Evolutionary conservation across 345 rosid genomes (phyloP), one percentile per base, ranked within the genome.

Genomic region (Hibiscus mutabilis): DNA sequence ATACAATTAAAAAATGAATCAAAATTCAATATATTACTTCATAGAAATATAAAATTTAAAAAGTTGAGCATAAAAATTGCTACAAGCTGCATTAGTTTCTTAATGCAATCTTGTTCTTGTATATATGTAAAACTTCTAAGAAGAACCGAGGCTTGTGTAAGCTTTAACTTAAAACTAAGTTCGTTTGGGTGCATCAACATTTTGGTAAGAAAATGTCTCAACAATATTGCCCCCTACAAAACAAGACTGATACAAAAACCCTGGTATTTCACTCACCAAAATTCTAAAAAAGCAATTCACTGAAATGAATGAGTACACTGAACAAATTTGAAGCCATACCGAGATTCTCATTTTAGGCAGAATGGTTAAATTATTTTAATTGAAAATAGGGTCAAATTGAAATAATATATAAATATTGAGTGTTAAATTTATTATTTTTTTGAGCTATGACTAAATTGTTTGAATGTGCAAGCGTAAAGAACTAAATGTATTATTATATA

Each of bases 331-430:
- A 63, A 29, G 51, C 27, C 46, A 70, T 86, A 95, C 99, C 82
- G 79, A 79, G 82, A 95, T 90, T 47, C 99, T 97, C 92, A 92
- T 79, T 25, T 85, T 90, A 77, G 99, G 99, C 74, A 95, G 93
- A 72, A 92, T 33, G 21, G 81, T 92, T 81, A n/a, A n/a, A n/a
- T n/a, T n/a, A n/a, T n/a, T n/a, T n/a, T n/a, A n/a, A n/a, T n/a
- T n/a, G n/a, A n/a, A n/a, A n/a, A n/a, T n/a, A n/a, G n/a, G n/a
- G n/a, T n/a, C n/a, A n/a, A n/a, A n/a, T n/a, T n/a, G n/a, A n/a
- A n/a, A n/a, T n/a, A n/a, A n/a, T n/a, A n/a, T n/a, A n/a, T n/a
- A n/a, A n/a, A n/a, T n/a, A n/a, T n/a, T n/a, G n/a, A n/a, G n/a
- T n/a, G n/a, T n/a, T n/a, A n/a, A n/a, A n/a, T n/a, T n/a, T n/a